Percentiles rank a stretch among this genome's conserved stretches.
Conservation (phyloP, 331 rosid genomes). For the Pyrus hybrid region DNA sequence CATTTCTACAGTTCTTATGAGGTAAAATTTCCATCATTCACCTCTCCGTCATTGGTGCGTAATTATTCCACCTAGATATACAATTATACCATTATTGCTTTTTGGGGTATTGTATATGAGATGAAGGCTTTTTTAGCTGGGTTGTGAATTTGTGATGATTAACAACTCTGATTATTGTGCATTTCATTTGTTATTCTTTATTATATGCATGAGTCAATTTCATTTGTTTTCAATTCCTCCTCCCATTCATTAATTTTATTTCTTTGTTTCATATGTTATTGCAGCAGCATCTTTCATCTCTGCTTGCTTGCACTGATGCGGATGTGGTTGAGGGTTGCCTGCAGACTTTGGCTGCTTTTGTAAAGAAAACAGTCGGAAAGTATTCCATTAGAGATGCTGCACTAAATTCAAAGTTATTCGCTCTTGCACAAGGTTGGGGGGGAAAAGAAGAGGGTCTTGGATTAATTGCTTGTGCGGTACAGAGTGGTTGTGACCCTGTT, state of each 20-base stretch:
- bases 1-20: constrained; percentile 92
- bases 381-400: constrained; percentile 71
- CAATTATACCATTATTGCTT: background rate
- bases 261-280: constrained; percentile 26
- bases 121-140: background rate
- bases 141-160: background rate
- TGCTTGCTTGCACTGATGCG: constrained; percentile 93
- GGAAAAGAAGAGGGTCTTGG: constrained; percentile 99
- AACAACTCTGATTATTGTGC: background rate
- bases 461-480: constrained; percentile 67
- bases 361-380: constrained; percentile 89
- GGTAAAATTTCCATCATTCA: constrained; percentile 29
- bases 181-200: background rate
- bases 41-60: background rate
- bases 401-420: constrained; percentile 72
- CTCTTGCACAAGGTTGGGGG: constrained; percentile 99
- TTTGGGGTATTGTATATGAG: background rate
- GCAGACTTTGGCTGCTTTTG: constrained; percentile 81
- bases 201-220: background rate
- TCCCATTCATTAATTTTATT: constrained; percentile 1
- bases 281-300: constrained; percentile 97
- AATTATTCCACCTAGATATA: background rate
- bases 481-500: constrained; percentile 54
- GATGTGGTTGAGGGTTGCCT: constrained; percentile 94
- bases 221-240: background rate